These are phyloP conservation scores for Diaporthe sp. DNA, from an alignment of 2,329 filamentous ascomycete genomes.

Conservation along the genomic window DNA sequence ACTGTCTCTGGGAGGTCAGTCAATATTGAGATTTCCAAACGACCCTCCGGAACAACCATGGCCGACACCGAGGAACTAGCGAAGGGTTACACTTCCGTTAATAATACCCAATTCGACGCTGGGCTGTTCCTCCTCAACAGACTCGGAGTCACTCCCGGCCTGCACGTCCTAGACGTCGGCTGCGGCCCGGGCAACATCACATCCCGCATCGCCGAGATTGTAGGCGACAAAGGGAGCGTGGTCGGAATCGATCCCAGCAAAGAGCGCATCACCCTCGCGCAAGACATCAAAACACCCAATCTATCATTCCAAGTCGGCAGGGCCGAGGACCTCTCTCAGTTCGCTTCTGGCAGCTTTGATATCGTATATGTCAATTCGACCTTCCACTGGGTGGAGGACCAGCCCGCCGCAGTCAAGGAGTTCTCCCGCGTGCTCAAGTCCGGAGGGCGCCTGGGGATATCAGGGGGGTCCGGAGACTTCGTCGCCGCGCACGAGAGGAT, in stretches of 20 bases:
- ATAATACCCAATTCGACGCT: slow-evolving; percentile 46
- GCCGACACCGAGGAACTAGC: slow-evolving; percentile 48
- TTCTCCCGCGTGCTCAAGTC: slow-evolving; percentile 46
- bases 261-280: slow-evolving; percentile 46
- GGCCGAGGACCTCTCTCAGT: slow-evolving; percentile 39
- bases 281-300: slow-evolving; percentile 7
- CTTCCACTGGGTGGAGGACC: slow-evolving; percentile 49
- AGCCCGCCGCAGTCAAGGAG: slow-evolving; percentile 44
- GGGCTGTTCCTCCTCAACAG: slow-evolving; percentile 46
- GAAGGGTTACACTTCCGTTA: slow-evolving; percentile 46
- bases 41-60: slow-evolving; percentile 1
- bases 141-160: slow-evolving; percentile 43
- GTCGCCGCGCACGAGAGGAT: slow-evolving; percentile 44
- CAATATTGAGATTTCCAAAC: background rate
- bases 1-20: background rate
- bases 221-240: slow-evolving; percentile 40
- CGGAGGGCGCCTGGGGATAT: slow-evolving; percentile 42
- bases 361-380: slow-evolving; percentile 48
- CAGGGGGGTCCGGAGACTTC: slow-evolving; percentile 44
- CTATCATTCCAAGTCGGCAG: slow-evolving; percentile 13
- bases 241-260: slow-evolving; percentile 53
- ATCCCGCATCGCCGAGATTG: slow-evolving; percentile 45
- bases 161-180: slow-evolving; percentile 51
- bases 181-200: slow-evolving; percentile 52
- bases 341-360: slow-evolving; percentile 45